Evolutionary conservation across 2,329 filamentous ascomycete genomes (phyloP).

Genomic region (Pseudopyricularia cyperi): DNA sequence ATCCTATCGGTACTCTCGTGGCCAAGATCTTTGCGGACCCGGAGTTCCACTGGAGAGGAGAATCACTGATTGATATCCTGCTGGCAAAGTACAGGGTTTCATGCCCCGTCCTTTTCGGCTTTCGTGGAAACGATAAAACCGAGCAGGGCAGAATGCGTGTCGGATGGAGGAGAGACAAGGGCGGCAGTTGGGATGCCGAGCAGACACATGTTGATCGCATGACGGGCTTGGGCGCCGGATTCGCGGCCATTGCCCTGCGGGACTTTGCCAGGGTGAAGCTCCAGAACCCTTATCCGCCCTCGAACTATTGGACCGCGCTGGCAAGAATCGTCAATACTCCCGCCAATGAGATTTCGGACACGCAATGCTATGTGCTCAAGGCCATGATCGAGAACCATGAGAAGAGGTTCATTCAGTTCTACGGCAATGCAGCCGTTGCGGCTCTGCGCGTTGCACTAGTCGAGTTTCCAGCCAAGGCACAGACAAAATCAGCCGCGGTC

Average conservation of each 20-base stretch:
- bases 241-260: constrained; percentile 67
- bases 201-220: constrained; percentile 72
- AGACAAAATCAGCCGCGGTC: constrained; percentile 32
- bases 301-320: constrained; percentile 71
- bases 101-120: constrained; percentile 78
- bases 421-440: constrained; percentile 62
- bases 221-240: constrained; percentile 73
- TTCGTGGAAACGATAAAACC: constrained; percentile 63
- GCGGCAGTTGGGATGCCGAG: constrained; percentile 47
- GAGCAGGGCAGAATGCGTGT: constrained; percentile 52
- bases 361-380: constrained; percentile 58
- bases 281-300: constrained; percentile 63
- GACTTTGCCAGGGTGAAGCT: constrained; percentile 62
- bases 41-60: constrained; percentile 49
- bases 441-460: constrained; percentile 58
- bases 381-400: constrained; percentile 62
- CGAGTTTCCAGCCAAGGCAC: constrained; percentile 52
- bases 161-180: constrained; percentile 55
- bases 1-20: constrained; percentile 58
- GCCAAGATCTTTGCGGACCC: constrained; percentile 56
- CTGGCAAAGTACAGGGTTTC: constrained; percentile 70
- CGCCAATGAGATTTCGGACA: constrained; percentile 51
- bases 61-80: constrained; percentile 59
- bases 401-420: constrained; percentile 65
- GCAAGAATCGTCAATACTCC: constrained; percentile 68